Evolutionary conservation across 257 asterid genomes (phyloP).

Genomic region (Ocimum tenuiflorum): DNA sequence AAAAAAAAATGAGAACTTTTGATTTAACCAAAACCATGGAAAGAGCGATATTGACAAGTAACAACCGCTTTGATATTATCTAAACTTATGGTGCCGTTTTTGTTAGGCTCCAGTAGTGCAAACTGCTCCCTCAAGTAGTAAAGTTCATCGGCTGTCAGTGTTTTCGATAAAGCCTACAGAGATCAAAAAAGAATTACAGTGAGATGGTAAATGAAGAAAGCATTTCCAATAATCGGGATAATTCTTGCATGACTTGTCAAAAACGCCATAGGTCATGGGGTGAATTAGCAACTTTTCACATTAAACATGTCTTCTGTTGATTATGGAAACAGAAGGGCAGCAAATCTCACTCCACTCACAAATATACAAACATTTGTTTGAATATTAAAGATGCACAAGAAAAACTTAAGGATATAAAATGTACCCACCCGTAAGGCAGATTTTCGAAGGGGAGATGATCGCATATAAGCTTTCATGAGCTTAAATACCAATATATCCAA

Average conservation of each 20-base stretch:
- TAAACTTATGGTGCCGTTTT: slow-evolving; percentile 56
- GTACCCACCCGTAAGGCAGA: neutral
- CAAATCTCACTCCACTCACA: neutral
- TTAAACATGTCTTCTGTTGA: too few relatives aligned
- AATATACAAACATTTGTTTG: neutral
- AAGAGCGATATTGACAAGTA: neutral
- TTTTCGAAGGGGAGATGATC: too few relatives aligned
- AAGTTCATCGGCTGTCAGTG: slow-evolving; percentile 61
- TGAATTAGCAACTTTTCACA: too few relatives aligned
- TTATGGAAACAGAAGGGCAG: neutral
- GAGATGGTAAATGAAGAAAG: neutral
- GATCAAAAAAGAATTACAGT: too few relatives aligned
- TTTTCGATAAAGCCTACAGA: slow-evolving; percentile 69
- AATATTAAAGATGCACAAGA: neutral
- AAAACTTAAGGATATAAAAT: neutral
- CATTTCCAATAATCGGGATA: neutral
- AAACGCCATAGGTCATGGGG: too few relatives aligned
- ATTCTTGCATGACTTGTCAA: neutral
- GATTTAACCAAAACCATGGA: neutral
- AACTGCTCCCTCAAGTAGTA: slow-evolving; percentile 71
- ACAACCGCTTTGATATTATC: slow-evolving; percentile 63
- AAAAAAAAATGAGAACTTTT: slow-evolving; percentile 19
- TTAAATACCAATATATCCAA: too few relatives aligned
- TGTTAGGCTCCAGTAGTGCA: slow-evolving; percentile 59
- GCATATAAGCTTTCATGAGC: too few relatives aligned